phyloP scores from a whole-genome alignment of 1,284 basidiomycete species.

The Gymnopus androsaceus region DNA sequence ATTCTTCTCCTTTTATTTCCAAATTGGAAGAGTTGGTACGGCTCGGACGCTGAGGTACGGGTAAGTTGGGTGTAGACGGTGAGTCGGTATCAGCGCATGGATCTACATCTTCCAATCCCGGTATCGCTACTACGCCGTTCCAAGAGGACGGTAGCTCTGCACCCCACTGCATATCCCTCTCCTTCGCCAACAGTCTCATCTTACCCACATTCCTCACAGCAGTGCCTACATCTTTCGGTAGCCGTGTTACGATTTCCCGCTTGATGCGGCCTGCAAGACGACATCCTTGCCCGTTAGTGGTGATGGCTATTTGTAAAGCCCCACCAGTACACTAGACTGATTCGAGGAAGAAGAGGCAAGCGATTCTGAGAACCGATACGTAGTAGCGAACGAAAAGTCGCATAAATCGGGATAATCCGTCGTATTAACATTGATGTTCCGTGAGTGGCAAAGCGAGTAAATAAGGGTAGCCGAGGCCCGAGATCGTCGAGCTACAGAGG shows the following conservation, averaged over 20 bases:
- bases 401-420: slow-evolving; percentile 86
- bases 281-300: slow-evolving; percentile 92
- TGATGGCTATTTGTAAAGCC: slow-evolving; percentile 80
- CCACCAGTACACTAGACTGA: background rate
- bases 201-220: slow-evolving; percentile 80
- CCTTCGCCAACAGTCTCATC: slow-evolving; percentile 68
- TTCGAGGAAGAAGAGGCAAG: background rate
- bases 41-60: slow-evolving; percentile 63
- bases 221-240: slow-evolving; percentile 76
- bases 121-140: slow-evolving; percentile 16
- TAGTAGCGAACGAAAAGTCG: slow-evolving; percentile 88
- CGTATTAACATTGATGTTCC: slow-evolving; percentile 81
- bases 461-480: slow-evolving; percentile 57
- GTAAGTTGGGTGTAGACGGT: slow-evolving; percentile 71
- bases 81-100: slow-evolving; percentile 59
- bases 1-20: slow-evolving; percentile 5
- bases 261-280: slow-evolving; percentile 80
- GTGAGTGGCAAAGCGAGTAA: slow-evolving; percentile 50
- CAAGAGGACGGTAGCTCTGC: background rate
- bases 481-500: slow-evolving; percentile 41
- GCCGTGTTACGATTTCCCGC: slow-evolving; percentile 77
- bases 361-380: slow-evolving; percentile 72
- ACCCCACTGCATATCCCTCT: slow-evolving; percentile 14
- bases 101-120: slow-evolving; percentile 37
- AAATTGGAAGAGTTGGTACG: slow-evolving; percentile 7